These are phyloP conservation scores for Metschnikowia baotianmanensis DNA, from an alignment of 805 yeast genomes.

Conservation along the genomic window DNA sequence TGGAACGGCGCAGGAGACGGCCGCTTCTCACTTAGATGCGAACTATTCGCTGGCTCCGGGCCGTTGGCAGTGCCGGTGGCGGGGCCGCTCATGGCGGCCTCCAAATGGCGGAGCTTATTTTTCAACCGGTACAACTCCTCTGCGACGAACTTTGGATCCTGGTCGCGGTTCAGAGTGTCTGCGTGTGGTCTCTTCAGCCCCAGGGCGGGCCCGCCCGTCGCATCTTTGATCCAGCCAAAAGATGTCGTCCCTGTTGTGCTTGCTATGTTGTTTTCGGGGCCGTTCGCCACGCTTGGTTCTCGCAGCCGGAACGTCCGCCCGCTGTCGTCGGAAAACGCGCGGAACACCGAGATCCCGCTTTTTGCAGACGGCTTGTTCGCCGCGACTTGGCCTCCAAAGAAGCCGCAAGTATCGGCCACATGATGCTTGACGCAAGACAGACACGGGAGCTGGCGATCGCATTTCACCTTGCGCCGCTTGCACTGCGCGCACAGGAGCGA, in stretches of 20 bases:
- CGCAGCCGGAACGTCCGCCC: neutral
- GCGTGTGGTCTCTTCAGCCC: too few species aligned
- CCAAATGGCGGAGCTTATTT: neutral
- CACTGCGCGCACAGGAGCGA: slow-evolving; percentile 36
- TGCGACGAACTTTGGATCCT: neutral
- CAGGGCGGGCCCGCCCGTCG: neutral
- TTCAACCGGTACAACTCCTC: slow-evolving; percentile 2
- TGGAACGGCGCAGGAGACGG: too few species aligned
- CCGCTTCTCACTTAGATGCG: too few species aligned
- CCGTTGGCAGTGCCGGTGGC: neutral
- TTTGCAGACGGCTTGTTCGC: neutral
- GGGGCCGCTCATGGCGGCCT: neutral
- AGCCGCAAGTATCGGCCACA: slow-evolving; percentile 24
- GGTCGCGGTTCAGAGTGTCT: too few species aligned
- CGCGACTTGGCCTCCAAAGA: slow-evolving; percentile 19
- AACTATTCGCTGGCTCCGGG: too few species aligned
- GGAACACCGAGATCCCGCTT: slow-evolving; percentile 3
- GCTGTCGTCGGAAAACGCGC: slow-evolving; percentile 4
- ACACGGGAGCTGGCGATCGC: slow-evolving; percentile 38
- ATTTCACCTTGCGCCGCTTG: slow-evolving; percentile 36
- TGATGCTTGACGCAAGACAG: slow-evolving; percentile 29
- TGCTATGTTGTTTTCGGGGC: too few species aligned
- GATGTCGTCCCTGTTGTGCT: neutral
- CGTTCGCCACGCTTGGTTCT: neutral
- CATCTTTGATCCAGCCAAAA: neutral